A percentile compares a stretch with the other conserved stretches of the same genome.
These are phyloP conservation scores for Ustilago xerochloae DNA, from an alignment of 1,284 basidiomycete species.

Conservation along the genomic window DNA sequence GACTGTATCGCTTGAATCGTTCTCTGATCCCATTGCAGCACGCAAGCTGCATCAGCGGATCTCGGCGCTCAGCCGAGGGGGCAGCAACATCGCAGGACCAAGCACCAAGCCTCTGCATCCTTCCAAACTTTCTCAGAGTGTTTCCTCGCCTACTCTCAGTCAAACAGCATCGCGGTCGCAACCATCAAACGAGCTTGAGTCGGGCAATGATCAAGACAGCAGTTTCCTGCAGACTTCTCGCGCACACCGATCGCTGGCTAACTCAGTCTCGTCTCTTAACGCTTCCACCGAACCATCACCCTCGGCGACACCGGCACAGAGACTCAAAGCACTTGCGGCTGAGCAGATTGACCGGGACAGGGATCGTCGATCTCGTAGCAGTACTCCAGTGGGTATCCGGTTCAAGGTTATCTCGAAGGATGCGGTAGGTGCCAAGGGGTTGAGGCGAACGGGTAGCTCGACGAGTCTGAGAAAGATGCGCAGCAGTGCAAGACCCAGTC, in stretches of 20 bases:
- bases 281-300: constrained; percentile 11
- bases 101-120: constrained; percentile 31
- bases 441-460: constrained; percentile 35
- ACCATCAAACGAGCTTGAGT: background rate
- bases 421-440: constrained; percentile 11
- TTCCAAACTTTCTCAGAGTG: constrained; percentile 39
- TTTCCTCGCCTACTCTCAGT: constrained; percentile 30
- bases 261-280: constrained; percentile 29
- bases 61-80: constrained; percentile 30
- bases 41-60: constrained; percentile 45
- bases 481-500: constrained; percentile 16
- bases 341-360: constrained; percentile 44
- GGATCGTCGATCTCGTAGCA: constrained; percentile 31
- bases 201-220: background rate
- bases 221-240: background rate
- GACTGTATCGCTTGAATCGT: constrained; percentile 52
- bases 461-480: constrained; percentile 43
- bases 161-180: constrained; percentile 1
- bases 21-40: constrained; percentile 45
- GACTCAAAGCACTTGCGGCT: constrained; percentile 44
- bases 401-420: constrained; percentile 47
- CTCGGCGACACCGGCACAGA: constrained; percentile 16
- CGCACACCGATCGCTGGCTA: constrained; percentile 21
- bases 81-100: background rate
- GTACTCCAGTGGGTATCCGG: constrained; percentile 31